Evolutionary conservation across 805 yeast genomes (phyloP).

Genomic region (Saturnispora galanensis): DNA sequence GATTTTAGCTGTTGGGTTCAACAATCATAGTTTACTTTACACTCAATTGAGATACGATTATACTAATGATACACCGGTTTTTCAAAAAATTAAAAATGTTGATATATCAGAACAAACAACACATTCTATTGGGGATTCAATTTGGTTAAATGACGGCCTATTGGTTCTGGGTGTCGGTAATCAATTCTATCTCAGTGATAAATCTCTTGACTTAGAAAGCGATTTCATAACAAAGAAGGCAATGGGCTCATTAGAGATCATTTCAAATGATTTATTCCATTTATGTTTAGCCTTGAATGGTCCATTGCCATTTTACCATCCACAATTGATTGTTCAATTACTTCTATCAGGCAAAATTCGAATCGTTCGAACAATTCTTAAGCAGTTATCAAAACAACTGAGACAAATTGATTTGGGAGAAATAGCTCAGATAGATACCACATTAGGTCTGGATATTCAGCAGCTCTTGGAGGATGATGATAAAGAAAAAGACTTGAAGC

Average conservation of each 20-base stretch:
- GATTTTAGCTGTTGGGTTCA: conserved; percentile 73
- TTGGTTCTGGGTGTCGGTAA: conserved; percentile 83
- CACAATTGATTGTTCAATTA: conserved; percentile 73
- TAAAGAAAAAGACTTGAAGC: background rate
- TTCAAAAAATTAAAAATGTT: conserved; percentile 62
- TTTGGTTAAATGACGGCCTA: conserved; percentile 74
- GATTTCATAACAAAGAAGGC: conserved; percentile 45
- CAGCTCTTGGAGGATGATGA: conserved; percentile 2
- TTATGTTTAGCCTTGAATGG: conserved; percentile 76
- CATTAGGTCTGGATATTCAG: conserved; percentile 14
- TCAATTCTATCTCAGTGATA: conserved; percentile 77
- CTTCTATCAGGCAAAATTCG: conserved; percentile 51
- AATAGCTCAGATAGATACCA: conserved; percentile 16
- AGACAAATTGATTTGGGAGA: conserved; percentile 41
- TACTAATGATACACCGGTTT: conserved; percentile 70
- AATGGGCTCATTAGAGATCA: conserved; percentile 49
- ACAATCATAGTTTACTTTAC: conserved; percentile 50
- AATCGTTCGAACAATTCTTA: conserved; percentile 47
- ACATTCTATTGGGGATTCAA: conserved; percentile 79
- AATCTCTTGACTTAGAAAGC: conserved; percentile 40
- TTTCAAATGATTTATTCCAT: conserved; percentile 50
- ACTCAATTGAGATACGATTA: conserved; percentile 84
- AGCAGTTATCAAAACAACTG: conserved; percentile 41
- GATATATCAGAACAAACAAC: conserved; percentile 64
- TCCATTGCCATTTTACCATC: conserved; percentile 83